phyloP scores from a whole-genome alignment of 306 rosid genomes.

The Hippophae tibetana region DNA sequence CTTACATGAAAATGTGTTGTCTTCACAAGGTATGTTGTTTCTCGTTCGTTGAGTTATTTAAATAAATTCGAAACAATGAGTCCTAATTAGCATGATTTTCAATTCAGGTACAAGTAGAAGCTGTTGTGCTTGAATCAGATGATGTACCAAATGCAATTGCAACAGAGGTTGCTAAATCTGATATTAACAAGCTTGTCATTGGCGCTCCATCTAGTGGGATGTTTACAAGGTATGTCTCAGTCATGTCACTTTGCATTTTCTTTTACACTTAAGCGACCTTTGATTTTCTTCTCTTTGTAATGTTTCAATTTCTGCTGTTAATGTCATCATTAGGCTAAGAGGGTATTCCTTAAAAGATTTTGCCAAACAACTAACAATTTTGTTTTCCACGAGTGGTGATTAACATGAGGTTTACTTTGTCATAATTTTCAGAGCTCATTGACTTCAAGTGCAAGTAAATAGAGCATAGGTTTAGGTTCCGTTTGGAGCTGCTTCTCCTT shows the following conservation, averaged over 20 bases:
- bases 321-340: too few relatives aligned
- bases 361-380: too few relatives aligned
- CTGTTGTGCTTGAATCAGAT: constrained; percentile 64
- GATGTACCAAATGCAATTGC: constrained; percentile 63
- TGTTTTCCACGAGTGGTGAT: too few relatives aligned
- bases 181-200: constrained; percentile 51
- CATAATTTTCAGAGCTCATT: too few relatives aligned
- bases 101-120: constrained; percentile 67
- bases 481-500: too few relatives aligned
- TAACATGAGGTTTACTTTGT: too few relatives aligned
- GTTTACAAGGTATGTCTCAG: constrained; percentile 53
- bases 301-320: too few relatives aligned
- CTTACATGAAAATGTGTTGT: constrained; percentile 63
- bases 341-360: too few relatives aligned
- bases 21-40: constrained; percentile 51
- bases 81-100: neutral
- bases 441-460: too few relatives aligned
- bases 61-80: constrained; percentile 11
- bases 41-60: constrained; percentile 15
- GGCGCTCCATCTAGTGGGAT: constrained; percentile 71
- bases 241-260: neutral
- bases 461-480: too few relatives aligned
- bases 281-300: too few relatives aligned
- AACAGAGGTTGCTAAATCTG: constrained; percentile 51
- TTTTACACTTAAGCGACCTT: too few relatives aligned